phyloP scores from a whole-genome alignment of 768 basidiomycete species.

The Tephrocybe sp. region DNA sequence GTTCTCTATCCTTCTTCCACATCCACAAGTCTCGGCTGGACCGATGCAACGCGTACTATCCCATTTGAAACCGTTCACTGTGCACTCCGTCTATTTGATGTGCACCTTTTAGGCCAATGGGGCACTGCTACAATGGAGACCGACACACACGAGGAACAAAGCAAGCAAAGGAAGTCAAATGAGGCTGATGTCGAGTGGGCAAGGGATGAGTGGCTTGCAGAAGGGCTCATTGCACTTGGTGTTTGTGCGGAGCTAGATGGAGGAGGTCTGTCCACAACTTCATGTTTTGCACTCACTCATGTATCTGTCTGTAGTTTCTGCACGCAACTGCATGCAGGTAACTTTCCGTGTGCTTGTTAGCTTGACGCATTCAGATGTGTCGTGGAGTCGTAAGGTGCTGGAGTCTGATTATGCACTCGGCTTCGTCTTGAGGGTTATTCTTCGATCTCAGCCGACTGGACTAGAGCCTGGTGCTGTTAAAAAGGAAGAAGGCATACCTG shows the following conservation, averaged over 20 bases:
- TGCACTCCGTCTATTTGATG: conserved; percentile 59
- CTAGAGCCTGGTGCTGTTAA: not conserved
- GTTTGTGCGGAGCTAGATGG: conserved; percentile 41
- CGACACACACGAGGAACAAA: conserved; percentile 11
- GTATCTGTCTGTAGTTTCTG: not conserved
- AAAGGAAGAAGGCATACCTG: conserved; percentile 5
- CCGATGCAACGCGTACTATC: conserved; percentile 16
- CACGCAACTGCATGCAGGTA: conserved; percentile 50
- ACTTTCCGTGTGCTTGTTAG: conserved; percentile 68
- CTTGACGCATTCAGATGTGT: conserved; percentile 58
- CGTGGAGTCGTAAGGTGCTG: conserved; percentile 55
- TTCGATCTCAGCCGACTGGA: conserved; percentile 13
- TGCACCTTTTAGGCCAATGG: conserved; percentile 63
- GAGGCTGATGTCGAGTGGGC: conserved; percentile 28
- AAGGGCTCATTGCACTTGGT: conserved; percentile 49
- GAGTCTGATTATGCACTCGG: conserved; percentile 43
- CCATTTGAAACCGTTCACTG: conserved; percentile 48
- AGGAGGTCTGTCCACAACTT: conserved; percentile 13
- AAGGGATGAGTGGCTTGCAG: conserved; percentile 41
- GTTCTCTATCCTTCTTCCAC: conserved; percentile 35
- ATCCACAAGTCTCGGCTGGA: conserved; percentile 32
- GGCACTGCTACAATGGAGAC: conserved; percentile 7
- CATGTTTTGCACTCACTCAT: not conserved
- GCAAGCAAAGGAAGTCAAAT: conserved; percentile 6
- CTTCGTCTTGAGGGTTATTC: conserved; percentile 45